phyloP scores from a whole-genome alignment of 148 eudicot genomes.

The Rhododendron henanense region DNA sequence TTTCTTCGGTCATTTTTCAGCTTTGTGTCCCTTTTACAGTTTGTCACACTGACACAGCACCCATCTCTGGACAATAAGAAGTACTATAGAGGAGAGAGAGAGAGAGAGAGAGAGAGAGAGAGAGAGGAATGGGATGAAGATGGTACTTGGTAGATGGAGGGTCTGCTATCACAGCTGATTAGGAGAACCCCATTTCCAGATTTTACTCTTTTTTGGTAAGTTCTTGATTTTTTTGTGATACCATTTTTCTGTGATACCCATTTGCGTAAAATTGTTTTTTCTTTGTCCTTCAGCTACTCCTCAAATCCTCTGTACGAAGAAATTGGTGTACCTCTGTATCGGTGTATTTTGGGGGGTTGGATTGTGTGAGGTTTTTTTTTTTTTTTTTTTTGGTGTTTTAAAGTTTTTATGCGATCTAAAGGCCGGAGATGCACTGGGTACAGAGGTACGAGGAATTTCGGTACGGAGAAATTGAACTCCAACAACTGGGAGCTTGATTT shows the following conservation, averaged over 20 bases:
- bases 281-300: neutral
- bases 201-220: conserved; percentile 10
- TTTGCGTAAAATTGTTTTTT: neutral
- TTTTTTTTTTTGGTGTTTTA: too few species aligned
- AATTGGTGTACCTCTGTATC: too few species aligned
- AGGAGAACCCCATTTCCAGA: conserved; percentile 11
- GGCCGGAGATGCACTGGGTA: neutral
- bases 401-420: neutral
- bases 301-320: too few species aligned
- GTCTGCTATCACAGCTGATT: conserved; percentile 28
- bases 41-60: conserved; percentile 24
- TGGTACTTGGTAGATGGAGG: conserved; percentile 11
- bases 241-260: neutral
- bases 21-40: conserved; percentile 13
- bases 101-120: neutral
- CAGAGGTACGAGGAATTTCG: neutral
- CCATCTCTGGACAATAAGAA: conserved; percentile 1
- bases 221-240: neutral
- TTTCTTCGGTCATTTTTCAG: conserved; percentile 3
- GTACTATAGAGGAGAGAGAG: neutral
- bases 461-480: neutral
- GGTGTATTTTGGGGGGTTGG: too few species aligned
- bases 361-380: too few species aligned
- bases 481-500: conserved; percentile 3
- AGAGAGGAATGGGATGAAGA: conserved; percentile 26